Evolutionary conservation across 805 yeast genomes (phyloP), one percentile per base, ranked within the genome.

Genomic region (Wickerhamiella qilinensis): DNA sequence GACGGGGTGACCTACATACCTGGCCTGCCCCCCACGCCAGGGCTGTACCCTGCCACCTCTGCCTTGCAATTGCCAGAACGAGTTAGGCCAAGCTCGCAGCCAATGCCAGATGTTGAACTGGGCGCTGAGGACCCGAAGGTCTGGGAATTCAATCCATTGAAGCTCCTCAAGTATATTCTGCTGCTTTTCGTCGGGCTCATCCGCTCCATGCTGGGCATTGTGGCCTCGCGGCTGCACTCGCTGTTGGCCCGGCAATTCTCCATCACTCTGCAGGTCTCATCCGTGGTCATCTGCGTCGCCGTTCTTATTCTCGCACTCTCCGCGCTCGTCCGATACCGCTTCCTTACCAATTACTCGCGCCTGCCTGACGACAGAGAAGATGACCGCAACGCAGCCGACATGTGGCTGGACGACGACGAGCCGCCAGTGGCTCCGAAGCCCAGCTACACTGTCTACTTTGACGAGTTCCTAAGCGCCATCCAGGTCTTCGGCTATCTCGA

Each of bases 401-500:
- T 72, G 46, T 59, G 71, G 56, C 45, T 68, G 38, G 62, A 65
- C 46, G 47, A 44, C 17, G 44, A 41, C 14, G 31, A 14, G 15
- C 25, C 25, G 14, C 30, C 30, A 28, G 54, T 32, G 62, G 59
- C 32, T n/a, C 4, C 57, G 20, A 63, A 71, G 34, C 56, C 68
- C 6, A 62, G 68, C 4, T 58, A 71, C 33, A 60, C 78, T 1
- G 76, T 81, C 35, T 86, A 84, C 52, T 61, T 88, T 38, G 95
- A 88, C 55, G 93, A 86, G 40, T 88, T 88, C 50, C 60, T 88
- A 34, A 71, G 82, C 37, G 97, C 95, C 2, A 82, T 91, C 46
- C 85, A 84, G 57, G 79, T 91, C 5, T 91, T 88, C 62, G 97
- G 97, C 2, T 88, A 88, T 56, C 64, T 88, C 36, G 97, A 88